These are phyloP conservation scores for Rhododendron williamsianum DNA, from an alignment of 148 eudicot genomes.

Conservation along the genomic window DNA sequence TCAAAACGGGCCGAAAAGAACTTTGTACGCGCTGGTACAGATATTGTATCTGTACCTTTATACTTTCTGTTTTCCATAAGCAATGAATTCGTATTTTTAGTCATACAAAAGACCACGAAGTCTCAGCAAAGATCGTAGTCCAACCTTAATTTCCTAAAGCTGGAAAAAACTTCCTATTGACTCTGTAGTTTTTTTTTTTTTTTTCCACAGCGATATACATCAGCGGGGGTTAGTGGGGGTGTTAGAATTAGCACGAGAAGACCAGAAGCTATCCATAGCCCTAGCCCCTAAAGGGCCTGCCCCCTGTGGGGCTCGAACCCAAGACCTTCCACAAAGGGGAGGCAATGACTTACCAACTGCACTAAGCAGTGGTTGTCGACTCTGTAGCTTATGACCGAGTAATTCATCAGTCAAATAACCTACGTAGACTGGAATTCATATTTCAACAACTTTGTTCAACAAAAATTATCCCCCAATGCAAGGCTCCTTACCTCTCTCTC, in stretches of 20 bases:
- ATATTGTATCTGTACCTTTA: no score
- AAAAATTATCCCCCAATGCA: not conserved
- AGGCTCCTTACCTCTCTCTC: not conserved
- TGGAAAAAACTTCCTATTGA: not conserved
- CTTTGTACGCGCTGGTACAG: no score
- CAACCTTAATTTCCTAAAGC: not conserved
- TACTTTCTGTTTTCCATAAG: not conserved
- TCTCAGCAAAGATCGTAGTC: not conserved
- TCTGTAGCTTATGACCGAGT: not conserved
- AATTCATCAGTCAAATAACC: not conserved
- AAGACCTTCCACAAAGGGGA: no score
- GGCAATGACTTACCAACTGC: no score
- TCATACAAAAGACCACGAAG: not conserved
- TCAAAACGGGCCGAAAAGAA: no score
- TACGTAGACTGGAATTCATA: not conserved
- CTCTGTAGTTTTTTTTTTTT: not conserved
- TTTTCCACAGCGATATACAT: no score
- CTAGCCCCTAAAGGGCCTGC: no score
- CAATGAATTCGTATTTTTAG: not conserved
- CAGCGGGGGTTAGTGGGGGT: no score
- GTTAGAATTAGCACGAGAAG: no score
- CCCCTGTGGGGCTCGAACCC: no score
- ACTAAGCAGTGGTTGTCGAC: not conserved
- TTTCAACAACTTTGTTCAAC: not conserved
- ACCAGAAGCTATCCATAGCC: no score